Percentiles rank a stretch among this genome's conserved stretches.
phyloP scores from a whole-genome alignment of 441 rosid genomes.

The Euphorbia celastroides region DNA sequence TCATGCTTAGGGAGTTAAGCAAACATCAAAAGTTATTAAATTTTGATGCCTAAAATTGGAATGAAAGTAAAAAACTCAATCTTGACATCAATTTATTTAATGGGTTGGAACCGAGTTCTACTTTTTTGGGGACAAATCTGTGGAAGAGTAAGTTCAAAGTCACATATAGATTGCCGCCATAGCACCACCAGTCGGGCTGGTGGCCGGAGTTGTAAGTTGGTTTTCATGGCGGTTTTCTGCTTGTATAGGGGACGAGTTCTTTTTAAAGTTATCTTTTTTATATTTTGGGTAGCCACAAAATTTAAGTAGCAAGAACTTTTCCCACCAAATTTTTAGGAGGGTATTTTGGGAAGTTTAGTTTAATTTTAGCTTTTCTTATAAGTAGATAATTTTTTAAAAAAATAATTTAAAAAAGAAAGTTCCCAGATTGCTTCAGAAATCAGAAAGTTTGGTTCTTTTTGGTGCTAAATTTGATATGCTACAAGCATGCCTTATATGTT shows the following conservation, averaged over 20 bases:
- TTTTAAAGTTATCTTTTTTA: neutral
- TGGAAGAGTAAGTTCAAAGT: neutral
- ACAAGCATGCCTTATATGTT: too few species aligned
- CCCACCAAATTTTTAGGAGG: conserved; percentile 20
- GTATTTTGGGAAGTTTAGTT: conserved; percentile 19
- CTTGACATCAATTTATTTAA: neutral
- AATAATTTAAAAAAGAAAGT: too few species aligned
- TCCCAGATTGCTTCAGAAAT: neutral
- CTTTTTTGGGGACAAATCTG: neutral
- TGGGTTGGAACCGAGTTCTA: neutral
- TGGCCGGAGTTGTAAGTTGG: neutral
- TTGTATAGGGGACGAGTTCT: neutral
- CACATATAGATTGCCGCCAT: neutral
- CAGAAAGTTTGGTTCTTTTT: neutral
- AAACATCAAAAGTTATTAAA: neutral
- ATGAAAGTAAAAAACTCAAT: neutral
- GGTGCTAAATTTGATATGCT: neutral
- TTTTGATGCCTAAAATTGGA: neutral
- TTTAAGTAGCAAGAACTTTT: neutral
- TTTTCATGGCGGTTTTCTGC: neutral
- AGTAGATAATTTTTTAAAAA: too few species aligned
- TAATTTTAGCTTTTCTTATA: too few species aligned
- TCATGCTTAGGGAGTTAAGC: neutral
- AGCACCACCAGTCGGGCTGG: neutral
- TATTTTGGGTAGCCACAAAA: neutral